Evolutionary conservation across 1,284 basidiomycete species (phyloP).

Genomic region (Ganoderma multipileum): DNA sequence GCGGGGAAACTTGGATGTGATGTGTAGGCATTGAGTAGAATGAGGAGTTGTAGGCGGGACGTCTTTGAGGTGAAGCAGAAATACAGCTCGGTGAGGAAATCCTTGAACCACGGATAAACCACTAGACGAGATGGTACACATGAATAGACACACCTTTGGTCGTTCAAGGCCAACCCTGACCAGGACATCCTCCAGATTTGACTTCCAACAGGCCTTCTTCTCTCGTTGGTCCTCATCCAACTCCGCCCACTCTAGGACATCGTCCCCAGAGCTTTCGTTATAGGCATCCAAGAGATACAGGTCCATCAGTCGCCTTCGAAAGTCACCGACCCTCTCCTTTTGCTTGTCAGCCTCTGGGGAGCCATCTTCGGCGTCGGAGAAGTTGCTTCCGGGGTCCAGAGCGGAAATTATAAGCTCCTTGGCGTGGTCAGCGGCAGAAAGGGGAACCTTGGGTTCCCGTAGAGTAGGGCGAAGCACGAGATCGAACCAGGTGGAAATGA

Average conservation of each 20-base stretch:
- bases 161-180: conserved; percentile 65
- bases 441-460: conserved; percentile 72
- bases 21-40: conserved; percentile 66
- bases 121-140: conserved; percentile 14
- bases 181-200: conserved; percentile 76
- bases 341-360: conserved; percentile 35
- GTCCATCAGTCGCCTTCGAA: conserved; percentile 72
- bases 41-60: conserved; percentile 70
- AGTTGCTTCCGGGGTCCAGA: conserved; percentile 42
- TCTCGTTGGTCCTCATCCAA: conserved; percentile 66
- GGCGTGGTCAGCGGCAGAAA: conserved; percentile 63
- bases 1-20: conserved; percentile 59
- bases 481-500: conserved; percentile 82
- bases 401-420: conserved; percentile 74
- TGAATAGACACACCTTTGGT: conserved; percentile 60
- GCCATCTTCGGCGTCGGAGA: conserved; percentile 21
- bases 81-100: conserved; percentile 69
- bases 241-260: conserved; percentile 75
- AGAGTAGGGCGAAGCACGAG: conserved; percentile 76
- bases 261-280: conserved; percentile 74
- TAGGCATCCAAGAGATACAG: conserved; percentile 77
- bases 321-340: conserved; percentile 60
- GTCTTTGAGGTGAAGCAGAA: conserved; percentile 63
- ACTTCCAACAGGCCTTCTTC: conserved; percentile 70
- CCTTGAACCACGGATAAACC: conserved; percentile 45